A percentile compares a stretch with the other conserved stretches of the same genome.
Evolutionary conservation across 2,329 filamentous ascomycete species (phyloP).

Genomic region (Colletotrichum orbiculare): DNA sequence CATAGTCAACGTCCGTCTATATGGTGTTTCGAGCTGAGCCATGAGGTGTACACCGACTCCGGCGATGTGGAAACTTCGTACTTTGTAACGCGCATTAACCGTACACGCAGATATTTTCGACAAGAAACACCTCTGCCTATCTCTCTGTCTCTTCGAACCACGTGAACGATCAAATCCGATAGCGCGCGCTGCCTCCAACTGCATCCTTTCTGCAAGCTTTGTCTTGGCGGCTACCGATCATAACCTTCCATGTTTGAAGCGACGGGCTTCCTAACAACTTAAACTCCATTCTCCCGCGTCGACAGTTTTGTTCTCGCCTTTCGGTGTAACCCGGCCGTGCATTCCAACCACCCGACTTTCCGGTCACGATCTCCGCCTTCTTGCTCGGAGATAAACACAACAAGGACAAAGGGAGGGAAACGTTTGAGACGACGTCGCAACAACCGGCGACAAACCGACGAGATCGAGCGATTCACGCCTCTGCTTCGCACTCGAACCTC

Average conservation of each 20-base stretch:
- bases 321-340: constrained; percentile 3
- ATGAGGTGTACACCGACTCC: constrained; percentile 35
- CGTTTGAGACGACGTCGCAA: constrained; percentile 14
- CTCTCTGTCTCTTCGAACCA: not conserved
- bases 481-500: constrained; percentile 31
- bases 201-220: constrained; percentile 3
- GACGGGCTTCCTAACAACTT: constrained; percentile 10
- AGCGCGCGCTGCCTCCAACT: constrained; percentile 3
- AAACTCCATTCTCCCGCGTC: constrained; percentile 8
- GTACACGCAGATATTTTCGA: constrained; percentile 18
- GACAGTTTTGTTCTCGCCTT: not conserved
- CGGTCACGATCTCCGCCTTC: constrained; percentile 16
- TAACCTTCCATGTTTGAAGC: constrained; percentile 4
- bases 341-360: constrained; percentile 13
- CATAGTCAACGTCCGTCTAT: constrained; percentile 32
- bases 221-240: constrained; percentile 18
- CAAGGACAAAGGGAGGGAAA: constrained; percentile 16
- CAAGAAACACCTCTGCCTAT: not conserved
- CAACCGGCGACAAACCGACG: constrained; percentile 21
- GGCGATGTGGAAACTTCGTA: constrained; percentile 29
- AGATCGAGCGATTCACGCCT: constrained; percentile 30
- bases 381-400: constrained; percentile 14
- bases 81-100: constrained; percentile 25
- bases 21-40: constrained; percentile 36
- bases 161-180: constrained; percentile 3